Conservation (phyloP, 805 yeast species). For the Candida easanensis region DNA sequence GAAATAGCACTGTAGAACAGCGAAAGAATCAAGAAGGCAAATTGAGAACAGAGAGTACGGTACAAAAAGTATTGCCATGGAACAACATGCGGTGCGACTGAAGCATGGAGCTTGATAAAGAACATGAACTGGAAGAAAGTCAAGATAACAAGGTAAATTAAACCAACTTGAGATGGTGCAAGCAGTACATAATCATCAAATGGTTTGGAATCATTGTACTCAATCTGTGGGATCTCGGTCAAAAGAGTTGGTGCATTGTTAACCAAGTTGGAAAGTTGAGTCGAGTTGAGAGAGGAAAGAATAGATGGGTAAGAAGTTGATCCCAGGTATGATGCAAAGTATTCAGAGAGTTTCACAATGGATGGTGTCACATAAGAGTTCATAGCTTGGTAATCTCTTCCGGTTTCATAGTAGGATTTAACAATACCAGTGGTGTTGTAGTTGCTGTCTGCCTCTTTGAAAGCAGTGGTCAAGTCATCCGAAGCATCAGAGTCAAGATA, state of each 20-base stretch:
- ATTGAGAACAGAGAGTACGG: slow-evolving; percentile 48
- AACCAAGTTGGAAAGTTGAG: slow-evolving; percentile 15
- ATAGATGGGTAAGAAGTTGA: too few species aligned
- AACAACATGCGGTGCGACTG: slow-evolving; percentile 44
- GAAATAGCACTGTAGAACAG: slow-evolving; percentile 49
- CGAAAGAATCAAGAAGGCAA: slow-evolving; percentile 54
- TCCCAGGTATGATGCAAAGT: too few species aligned
- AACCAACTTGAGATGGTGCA: slow-evolving; percentile 75
- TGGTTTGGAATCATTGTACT: slow-evolving; percentile 46
- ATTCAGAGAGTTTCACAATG: too few species aligned
- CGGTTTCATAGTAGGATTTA: too few species aligned
- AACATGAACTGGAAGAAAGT: slow-evolving; percentile 70
- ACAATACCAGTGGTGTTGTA: too few species aligned
- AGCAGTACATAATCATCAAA: slow-evolving; percentile 44
- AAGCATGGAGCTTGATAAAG: slow-evolving; percentile 51
- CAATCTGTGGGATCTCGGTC: slow-evolving; percentile 33
- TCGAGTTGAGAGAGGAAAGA: not conserved
- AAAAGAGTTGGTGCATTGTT: slow-evolving; percentile 23
- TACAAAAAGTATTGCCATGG: slow-evolving; percentile 47
- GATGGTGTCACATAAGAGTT: too few species aligned
- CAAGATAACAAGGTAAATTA: slow-evolving; percentile 66
- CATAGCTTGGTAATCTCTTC: too few species aligned
- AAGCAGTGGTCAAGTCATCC: too few species aligned
- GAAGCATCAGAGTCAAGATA: too few species aligned
- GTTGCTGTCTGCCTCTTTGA: too few species aligned